Conservation (phyloP, 1,139 yeast species). For the Lizanozyma gosingica region DNA sequence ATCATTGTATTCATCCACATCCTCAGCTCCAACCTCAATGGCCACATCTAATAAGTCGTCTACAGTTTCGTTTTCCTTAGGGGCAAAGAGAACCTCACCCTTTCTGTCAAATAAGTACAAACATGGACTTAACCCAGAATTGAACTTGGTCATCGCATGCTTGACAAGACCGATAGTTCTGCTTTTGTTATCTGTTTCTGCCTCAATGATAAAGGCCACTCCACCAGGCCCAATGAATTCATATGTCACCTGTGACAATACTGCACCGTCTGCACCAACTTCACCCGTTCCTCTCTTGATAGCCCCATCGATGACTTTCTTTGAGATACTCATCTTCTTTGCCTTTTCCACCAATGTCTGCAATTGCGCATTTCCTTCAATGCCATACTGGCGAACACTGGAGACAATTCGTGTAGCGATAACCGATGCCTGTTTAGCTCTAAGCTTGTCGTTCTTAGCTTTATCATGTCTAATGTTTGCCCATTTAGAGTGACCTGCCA, state of each 20-base stretch:
- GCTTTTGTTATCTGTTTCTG: conserved; percentile 81
- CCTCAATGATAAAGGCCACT: conserved; percentile 75
- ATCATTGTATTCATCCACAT: conserved; percentile 47
- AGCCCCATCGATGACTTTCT: conserved; percentile 79
- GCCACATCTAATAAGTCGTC: conserved; percentile 67
- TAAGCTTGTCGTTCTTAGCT: conserved; percentile 82
- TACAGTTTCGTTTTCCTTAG: conserved; percentile 31
- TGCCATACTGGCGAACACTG: conserved; percentile 52
- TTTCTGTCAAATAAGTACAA: conserved; percentile 65
- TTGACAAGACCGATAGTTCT: conserved; percentile 72
- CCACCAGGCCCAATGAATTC: conserved; percentile 95
- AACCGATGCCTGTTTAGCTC: conserved; percentile 61
- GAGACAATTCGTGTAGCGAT: conserved; percentile 66
- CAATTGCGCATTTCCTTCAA: conserved; percentile 53
- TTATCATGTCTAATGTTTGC: conserved; percentile 90
- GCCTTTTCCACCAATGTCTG: conserved; percentile 76
- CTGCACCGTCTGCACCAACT: conserved; percentile 25
- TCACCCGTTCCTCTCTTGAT: conserved; percentile 75
- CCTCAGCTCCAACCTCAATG: conserved; percentile 80
- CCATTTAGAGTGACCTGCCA: conserved; percentile 90
- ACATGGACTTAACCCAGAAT: conserved; percentile 72
- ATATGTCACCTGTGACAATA: conserved; percentile 42
- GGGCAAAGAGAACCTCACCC: conserved; percentile 56
- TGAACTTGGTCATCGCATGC: conserved; percentile 62
- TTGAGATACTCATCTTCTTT: conserved; percentile 66